A percentile compares a stretch with the other conserved stretches of the same genome.
Evolutionary conservation across 257 asterid species (phyloP).

Genomic region (Nyctanthes arbortristis): DNA sequence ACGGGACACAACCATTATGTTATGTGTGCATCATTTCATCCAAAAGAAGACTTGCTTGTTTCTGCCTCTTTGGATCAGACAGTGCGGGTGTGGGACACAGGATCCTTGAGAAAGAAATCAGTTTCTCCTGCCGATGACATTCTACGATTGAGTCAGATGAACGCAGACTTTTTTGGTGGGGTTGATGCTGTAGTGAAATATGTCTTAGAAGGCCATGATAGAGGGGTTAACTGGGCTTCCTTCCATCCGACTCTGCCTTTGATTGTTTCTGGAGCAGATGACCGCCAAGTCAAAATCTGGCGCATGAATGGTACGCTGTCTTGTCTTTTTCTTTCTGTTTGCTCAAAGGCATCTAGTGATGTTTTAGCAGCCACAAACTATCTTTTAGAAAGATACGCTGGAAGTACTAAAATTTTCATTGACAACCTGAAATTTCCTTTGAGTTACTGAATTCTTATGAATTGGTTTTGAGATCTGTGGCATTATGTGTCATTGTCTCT

Average conservation of each 20-base stretch:
- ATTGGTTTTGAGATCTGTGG: too few species aligned
- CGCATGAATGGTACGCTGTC: too few species aligned
- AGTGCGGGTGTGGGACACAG: background rate
- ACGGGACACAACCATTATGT: slow-evolving; percentile 63
- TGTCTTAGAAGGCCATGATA: slow-evolving; percentile 58
- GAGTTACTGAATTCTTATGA: too few species aligned
- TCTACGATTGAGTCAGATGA: slow-evolving; percentile 38
- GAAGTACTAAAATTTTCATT: too few species aligned
- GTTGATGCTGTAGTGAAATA: slow-evolving; percentile 62
- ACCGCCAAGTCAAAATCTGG: slow-evolving; percentile 62
- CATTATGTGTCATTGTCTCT: too few species aligned
- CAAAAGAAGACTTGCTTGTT: slow-evolving; percentile 44
- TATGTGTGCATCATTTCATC: slow-evolving; percentile 60
- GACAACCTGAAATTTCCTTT: too few species aligned
- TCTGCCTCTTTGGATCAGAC: slow-evolving; percentile 1
- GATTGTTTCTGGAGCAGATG: slow-evolving; percentile 63
- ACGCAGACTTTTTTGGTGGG: slow-evolving; percentile 54
- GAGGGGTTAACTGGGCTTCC: slow-evolving; percentile 61
- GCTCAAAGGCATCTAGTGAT: background rate
- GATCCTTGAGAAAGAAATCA: background rate
- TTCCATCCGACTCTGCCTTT: slow-evolving; percentile 61
- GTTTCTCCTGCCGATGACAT: background rate
- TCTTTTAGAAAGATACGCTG: too few species aligned
- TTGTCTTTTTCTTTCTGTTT: background rate
- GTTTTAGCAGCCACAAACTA: too few species aligned